A percentile compares a stretch with the other conserved stretches of the same genome.
These are phyloP conservation scores for Cercospora beticola DNA, from an alignment of 2,329 filamentous ascomycete genomes.

Conservation along the genomic window DNA sequence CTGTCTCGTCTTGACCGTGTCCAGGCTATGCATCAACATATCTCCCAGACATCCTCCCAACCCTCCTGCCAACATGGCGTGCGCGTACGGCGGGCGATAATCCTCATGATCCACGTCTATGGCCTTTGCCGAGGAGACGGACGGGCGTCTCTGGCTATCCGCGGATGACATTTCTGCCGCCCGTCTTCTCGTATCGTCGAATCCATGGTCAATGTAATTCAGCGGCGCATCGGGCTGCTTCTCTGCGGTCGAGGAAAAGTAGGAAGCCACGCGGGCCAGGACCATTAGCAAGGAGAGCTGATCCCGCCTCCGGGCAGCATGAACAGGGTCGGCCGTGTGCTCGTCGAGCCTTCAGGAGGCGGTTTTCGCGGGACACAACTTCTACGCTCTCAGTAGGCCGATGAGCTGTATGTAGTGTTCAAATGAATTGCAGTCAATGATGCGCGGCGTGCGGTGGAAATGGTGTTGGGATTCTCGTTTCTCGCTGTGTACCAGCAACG, in stretches of 20 bases:
- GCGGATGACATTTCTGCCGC: constrained; percentile 37
- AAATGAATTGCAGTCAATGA: not conserved
- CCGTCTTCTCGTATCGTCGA: constrained; percentile 32
- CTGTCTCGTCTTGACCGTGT: constrained; percentile 97
- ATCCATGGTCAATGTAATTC: constrained; percentile 42
- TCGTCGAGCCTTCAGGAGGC: not conserved
- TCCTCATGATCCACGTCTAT: constrained; percentile 42
- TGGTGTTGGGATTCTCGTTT: not conserved
- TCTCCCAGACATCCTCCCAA: constrained; percentile 91
- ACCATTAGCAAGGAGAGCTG: constrained; percentile 44
- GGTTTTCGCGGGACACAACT: not conserved
- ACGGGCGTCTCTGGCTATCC: constrained; percentile 28
- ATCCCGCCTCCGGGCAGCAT: not conserved
- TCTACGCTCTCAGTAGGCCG: not conserved
- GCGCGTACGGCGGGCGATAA: constrained; percentile 49
- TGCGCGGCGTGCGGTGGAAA: not conserved
- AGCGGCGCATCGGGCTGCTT: constrained; percentile 26
- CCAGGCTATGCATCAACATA: constrained; percentile 97
- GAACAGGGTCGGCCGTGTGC: not conserved
- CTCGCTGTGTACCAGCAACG: not conserved
- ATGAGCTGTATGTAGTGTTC: not conserved
- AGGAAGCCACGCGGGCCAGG: constrained; percentile 51
- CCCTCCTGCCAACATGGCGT: constrained; percentile 88
- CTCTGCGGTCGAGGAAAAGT: constrained; percentile 39
- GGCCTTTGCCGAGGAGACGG: constrained; percentile 18